Conservation (phyloP, 768 basidiomycete species). For the Dioszegia crocea region DNA sequence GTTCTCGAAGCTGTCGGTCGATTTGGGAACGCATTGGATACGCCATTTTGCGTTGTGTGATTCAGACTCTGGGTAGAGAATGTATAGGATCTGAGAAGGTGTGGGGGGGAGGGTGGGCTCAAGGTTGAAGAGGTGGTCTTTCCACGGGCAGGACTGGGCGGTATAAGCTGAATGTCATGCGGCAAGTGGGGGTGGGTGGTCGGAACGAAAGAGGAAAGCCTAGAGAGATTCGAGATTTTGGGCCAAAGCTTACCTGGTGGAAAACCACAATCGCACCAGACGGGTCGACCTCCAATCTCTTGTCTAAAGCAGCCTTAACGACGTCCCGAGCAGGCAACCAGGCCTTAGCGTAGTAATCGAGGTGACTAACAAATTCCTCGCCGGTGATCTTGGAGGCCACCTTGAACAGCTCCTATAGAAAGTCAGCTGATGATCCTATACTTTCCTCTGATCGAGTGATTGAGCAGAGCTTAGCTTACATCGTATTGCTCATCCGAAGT, state of each 20-base stretch:
- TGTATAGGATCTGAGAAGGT: slow-evolving; percentile 65
- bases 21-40: slow-evolving; percentile 81
- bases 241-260: slow-evolving; percentile 56
- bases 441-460: background rate
- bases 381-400: slow-evolving; percentile 79
- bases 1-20: slow-evolving; percentile 79
- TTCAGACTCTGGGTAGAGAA: slow-evolving; percentile 76
- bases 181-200: slow-evolving; percentile 45
- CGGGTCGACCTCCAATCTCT: slow-evolving; percentile 61
- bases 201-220: too few species aligned
- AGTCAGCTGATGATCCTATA: too few species aligned
- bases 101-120: slow-evolving; percentile 58
- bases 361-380: slow-evolving; percentile 70
- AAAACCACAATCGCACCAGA: slow-evolving; percentile 75
- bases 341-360: slow-evolving; percentile 77
- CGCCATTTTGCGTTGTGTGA: slow-evolving; percentile 70
- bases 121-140: slow-evolving; percentile 88
- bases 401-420: slow-evolving; percentile 60
- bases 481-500: slow-evolving; percentile 65
- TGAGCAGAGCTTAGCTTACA: slow-evolving; percentile 56
- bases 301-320: slow-evolving; percentile 60
- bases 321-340: slow-evolving; percentile 90
- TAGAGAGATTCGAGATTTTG: too few species aligned
- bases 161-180: slow-evolving; percentile 1
- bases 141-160: slow-evolving; percentile 47